Base-by-base conservation (phyloP, 352 stramenopile species). In the Phytopythium litorale region DNA sequence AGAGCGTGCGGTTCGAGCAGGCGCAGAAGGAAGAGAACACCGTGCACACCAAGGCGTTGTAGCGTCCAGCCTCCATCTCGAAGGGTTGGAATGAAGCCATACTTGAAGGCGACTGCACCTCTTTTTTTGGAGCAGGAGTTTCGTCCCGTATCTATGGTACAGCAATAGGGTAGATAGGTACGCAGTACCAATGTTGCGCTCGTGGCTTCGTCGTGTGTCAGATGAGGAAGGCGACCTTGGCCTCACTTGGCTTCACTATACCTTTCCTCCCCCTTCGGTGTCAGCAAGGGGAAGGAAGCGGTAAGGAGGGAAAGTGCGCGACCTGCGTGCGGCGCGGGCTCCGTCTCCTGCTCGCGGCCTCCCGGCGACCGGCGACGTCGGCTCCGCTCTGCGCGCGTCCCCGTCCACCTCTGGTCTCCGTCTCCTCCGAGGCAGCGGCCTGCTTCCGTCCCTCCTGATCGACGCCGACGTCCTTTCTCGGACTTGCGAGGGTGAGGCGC, bases 31-130 rank as follows among this genome's bases (percentile, higher is more conserved):
- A 79, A 43, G 62, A 81, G 45, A 69, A 81, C 40, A 77, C 70
- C 30, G 73, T 75, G 7, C 75, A 79, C 55, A 94, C 85, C 1
- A 85, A 91, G 65, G 85, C 85, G 13, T 75, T 88, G 66, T 88
- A 46, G 28, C 28, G 25, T 32, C 28, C 28, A 30, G n/a, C n/a
- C n/a, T n/a, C n/a, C n/a, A n/a, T n/a, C n/a, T n/a, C n/a, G n/a
- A n/a, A n/a, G n/a, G n/a, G n/a, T n/a, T n/a, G 28, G 28, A 30
- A 32, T 32, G 28, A 7, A 32, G 28, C 28, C 28, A 32, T 32
- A 32, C 7, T 32, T 32, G 28, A 32, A 32, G 28, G 28, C 28
- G 28, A 32, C 3, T 32, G 28, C 28, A 32, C 28, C 28, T 32
- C 28, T 32, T 32, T 32, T 32, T 32, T 32, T 32, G 28, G 28